Percentiles rank a stretch among this genome's conserved stretches.
These are phyloP conservation scores for Phytophthora syringae DNA, from an alignment of 352 stramenopile genomes.

Conservation along the genomic window DNA sequence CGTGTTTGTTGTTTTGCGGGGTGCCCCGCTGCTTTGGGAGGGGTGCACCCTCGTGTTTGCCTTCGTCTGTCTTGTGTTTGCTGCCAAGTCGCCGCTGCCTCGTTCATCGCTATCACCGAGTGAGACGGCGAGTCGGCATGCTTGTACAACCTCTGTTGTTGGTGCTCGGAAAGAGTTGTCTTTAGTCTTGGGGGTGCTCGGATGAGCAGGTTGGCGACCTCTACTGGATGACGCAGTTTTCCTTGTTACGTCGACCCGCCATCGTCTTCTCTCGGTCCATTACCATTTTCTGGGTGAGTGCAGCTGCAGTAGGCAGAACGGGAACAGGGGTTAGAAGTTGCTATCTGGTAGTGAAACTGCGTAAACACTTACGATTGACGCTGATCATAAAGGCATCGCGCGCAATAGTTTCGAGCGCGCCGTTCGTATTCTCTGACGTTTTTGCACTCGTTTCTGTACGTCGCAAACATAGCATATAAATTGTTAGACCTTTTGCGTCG, in stretches of 20 bases:
- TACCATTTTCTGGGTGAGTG: constrained; percentile 80
- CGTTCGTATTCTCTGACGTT: constrained; percentile 88
- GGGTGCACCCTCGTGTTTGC: neutral
- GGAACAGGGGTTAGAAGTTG: constrained; percentile 8
- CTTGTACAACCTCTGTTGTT: constrained; percentile 54
- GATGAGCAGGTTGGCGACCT: neutral
- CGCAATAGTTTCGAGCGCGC: constrained; percentile 86
- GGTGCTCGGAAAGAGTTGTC: constrained; percentile 44
- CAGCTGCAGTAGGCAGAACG: constrained; percentile 43
- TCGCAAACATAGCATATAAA: neutral
- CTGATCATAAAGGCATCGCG: constrained; percentile 88
- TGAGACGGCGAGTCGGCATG: constrained; percentile 38
- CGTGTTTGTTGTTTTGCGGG: constrained; percentile 5
- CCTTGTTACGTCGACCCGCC: constrained; percentile 72
- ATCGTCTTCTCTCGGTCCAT: constrained; percentile 85
- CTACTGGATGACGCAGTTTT: constrained; percentile 84
- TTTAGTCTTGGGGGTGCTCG: constrained; percentile 31
- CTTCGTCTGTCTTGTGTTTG: constrained; percentile 25
- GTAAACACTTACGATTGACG: constrained; percentile 76
- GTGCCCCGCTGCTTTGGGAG: constrained; percentile 4
- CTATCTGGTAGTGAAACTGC: neutral
- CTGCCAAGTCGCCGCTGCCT: constrained; percentile 30
- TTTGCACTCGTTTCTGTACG: constrained; percentile 89
- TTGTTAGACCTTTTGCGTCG: constrained; percentile 11
- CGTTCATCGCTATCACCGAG: constrained; percentile 21